phyloP scores from a whole-genome alignment of 1,139 yeast genomes.

The Yamadazyma dushanensis region DNA sequence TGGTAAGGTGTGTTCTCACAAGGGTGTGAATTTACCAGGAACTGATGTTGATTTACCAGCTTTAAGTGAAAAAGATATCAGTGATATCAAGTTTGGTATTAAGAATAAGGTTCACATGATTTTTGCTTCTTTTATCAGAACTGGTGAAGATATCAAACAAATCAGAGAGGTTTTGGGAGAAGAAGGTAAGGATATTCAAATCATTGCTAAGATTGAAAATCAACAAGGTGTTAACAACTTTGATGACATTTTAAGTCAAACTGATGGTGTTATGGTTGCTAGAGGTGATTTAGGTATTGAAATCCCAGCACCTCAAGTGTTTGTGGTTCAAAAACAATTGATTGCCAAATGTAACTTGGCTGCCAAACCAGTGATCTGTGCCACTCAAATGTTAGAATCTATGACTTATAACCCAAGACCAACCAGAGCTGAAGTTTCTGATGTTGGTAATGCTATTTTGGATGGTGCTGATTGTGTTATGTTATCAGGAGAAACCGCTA shows the following conservation, averaged over 20 bases:
- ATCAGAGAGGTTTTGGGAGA: constrained; percentile 95
- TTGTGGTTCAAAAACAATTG: constrained; percentile 97
- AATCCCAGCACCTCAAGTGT: constrained; percentile 98
- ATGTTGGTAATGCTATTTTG: constrained; percentile 97
- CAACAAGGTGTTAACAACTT: constrained; percentile 99
- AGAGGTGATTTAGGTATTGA: constrained; percentile 99
- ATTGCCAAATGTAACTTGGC: constrained; percentile 99
- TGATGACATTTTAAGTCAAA: constrained; percentile 88
- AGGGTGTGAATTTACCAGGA: constrained; percentile 99
- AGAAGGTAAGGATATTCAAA: constrained; percentile 94
- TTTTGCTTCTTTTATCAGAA: constrained; percentile 97
- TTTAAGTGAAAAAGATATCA: constrained; percentile 91
- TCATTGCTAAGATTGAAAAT: constrained; percentile 96
- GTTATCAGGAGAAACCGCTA: constrained; percentile 99
- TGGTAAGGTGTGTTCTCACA: constrained; percentile 94
- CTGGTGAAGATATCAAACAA: constrained; percentile 84
- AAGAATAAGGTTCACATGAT: constrained; percentile 96
- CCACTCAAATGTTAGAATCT: constrained; percentile 99
- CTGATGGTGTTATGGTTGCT: constrained; percentile 99
- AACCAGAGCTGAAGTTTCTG: constrained; percentile 99
- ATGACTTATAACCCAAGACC: constrained; percentile 99
- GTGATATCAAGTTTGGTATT: constrained; percentile 91
- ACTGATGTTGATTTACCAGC: constrained; percentile 99
- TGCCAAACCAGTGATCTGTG: constrained; percentile 99
- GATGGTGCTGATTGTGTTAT: constrained; percentile 99